A percentile compares a stretch with the other conserved stretches of the same genome.
Evolutionary conservation across 1,284 basidiomycete species (phyloP).

Genomic region (Ganoderma sp.): DNA sequence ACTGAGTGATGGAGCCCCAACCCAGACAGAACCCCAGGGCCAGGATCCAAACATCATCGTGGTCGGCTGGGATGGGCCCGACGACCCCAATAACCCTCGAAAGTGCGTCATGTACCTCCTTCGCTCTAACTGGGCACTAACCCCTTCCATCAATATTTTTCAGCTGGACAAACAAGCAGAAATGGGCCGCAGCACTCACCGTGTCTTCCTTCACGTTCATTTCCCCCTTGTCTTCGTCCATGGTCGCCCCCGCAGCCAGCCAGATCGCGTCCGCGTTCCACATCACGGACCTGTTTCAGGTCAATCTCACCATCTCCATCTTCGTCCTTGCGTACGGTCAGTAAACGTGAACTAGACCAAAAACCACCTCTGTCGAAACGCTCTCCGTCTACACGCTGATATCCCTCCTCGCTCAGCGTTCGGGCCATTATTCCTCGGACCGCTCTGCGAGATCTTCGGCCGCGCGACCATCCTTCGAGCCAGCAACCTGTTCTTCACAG

Average conservation of each 20-base stretch:
- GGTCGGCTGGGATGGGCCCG: conserved; percentile 64
- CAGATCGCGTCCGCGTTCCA: conserved; percentile 60
- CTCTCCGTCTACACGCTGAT: not conserved
- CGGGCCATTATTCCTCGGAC: conserved; percentile 59
- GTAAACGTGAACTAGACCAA: no score
- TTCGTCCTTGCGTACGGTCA: conserved; percentile 70
- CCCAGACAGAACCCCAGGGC: not conserved
- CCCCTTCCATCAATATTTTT: no score
- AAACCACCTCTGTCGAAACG: not conserved
- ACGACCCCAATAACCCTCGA: conserved; percentile 65
- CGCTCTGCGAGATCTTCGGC: conserved; percentile 57
- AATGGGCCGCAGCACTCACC: conserved; percentile 58
- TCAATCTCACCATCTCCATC: conserved; percentile 65
- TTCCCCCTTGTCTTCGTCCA: conserved; percentile 64
- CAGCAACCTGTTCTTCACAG: conserved; percentile 60
- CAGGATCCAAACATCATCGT: conserved; percentile 34
- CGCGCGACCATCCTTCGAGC: conserved; percentile 48
- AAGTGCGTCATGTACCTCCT: conserved; percentile 46
- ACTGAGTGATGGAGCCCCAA: not conserved
- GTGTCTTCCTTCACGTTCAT: conserved; percentile 66
- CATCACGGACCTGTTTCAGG: conserved; percentile 52
- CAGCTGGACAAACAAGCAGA: conserved; percentile 59
- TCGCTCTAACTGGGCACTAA: no score
- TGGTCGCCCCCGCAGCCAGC: conserved; percentile 66
- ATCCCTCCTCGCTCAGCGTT: conserved; percentile 39